Conservation (phyloP, 2,329 filamentous ascomycete genomes). For the Aspergillus alliaceus region DNA sequence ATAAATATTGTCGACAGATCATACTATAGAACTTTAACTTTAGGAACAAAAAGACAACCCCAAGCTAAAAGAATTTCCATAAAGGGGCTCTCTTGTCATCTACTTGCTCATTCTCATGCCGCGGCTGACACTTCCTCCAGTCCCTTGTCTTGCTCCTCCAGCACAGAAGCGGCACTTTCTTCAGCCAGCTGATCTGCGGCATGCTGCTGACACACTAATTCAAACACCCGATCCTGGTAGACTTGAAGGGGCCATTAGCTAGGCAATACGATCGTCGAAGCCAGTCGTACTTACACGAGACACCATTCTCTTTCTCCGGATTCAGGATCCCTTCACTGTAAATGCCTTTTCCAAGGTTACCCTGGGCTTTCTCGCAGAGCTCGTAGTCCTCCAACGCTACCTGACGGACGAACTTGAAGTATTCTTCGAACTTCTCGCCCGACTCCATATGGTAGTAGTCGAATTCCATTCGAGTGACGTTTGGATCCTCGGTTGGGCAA, state of each 20-base stretch:
- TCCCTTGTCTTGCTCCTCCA: slow-evolving; percentile 7
- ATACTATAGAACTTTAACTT: neutral
- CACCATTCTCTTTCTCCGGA: slow-evolving; percentile 56
- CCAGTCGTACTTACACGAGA: slow-evolving; percentile 44
- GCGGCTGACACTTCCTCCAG: neutral
- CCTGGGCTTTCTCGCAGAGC: slow-evolving; percentile 57
- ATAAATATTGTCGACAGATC: neutral
- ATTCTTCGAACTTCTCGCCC: slow-evolving; percentile 57
- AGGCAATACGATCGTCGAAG: neutral
- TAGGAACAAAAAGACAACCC: neutral
- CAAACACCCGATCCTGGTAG: slow-evolving; percentile 49
- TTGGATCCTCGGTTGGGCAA: slow-evolving; percentile 52
- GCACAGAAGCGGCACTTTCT: slow-evolving; percentile 1
- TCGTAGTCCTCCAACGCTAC: slow-evolving; percentile 59
- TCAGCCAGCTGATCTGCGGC: slow-evolving; percentile 31
- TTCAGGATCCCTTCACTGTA: slow-evolving; percentile 58
- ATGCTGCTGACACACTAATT: slow-evolving; percentile 47
- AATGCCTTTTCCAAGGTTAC: slow-evolving; percentile 54
- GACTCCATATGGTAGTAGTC: slow-evolving; percentile 57
- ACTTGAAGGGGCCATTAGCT: slow-evolving; percentile 29
- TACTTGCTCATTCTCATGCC: neutral
- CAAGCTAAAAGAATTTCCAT: neutral
- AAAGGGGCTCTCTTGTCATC: neutral
- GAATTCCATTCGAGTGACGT: slow-evolving; percentile 57
- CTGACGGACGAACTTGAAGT: slow-evolving; percentile 57